A percentile compares a stretch with the other conserved stretches of the same genome.
Evolutionary conservation across 202 grass and related monocot genomes (phyloP).

Genomic region (Miscanthus sacchariflorus): DNA sequence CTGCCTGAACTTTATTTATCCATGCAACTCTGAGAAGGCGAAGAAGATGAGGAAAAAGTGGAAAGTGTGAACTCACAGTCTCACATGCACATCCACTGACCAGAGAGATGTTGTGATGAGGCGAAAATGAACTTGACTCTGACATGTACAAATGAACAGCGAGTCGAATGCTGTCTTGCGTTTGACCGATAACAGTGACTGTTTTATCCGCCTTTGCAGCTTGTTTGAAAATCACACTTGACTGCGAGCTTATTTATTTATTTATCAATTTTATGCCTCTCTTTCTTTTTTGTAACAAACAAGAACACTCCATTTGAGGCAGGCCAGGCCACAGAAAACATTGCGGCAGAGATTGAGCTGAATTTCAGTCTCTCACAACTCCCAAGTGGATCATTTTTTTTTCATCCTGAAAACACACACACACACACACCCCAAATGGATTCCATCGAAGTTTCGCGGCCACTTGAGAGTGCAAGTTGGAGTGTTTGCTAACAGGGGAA

Average conservation of each 20-base stretch:
- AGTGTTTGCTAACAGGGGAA: no score
- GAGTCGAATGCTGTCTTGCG: no score
- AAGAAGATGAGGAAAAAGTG: no score
- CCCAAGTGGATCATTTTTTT: background rate
- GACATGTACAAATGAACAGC: background rate
- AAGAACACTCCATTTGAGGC: no score
- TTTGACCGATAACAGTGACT: no score
- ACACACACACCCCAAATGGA: background rate
- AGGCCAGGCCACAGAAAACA: background rate
- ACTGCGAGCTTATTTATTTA: no score
- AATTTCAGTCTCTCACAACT: background rate
- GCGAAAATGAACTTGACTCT: background rate
- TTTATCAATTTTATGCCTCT: no score
- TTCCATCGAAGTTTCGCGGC: background rate
- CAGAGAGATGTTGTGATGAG: background rate
- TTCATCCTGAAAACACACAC: no score
- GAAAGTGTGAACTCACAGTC: conserved; percentile 19
- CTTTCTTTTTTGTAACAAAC: no score
- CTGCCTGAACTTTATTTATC: background rate
- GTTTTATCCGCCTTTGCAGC: no score
- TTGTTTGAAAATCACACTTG: background rate
- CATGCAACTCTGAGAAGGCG: background rate
- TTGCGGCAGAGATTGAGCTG: background rate
- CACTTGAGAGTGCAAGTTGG: background rate
- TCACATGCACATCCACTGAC: background rate